These are phyloP conservation scores for Tubosaeta brunneosetosa DNA, from an alignment of 768 basidiomycete genomes.

Conservation along the genomic window DNA sequence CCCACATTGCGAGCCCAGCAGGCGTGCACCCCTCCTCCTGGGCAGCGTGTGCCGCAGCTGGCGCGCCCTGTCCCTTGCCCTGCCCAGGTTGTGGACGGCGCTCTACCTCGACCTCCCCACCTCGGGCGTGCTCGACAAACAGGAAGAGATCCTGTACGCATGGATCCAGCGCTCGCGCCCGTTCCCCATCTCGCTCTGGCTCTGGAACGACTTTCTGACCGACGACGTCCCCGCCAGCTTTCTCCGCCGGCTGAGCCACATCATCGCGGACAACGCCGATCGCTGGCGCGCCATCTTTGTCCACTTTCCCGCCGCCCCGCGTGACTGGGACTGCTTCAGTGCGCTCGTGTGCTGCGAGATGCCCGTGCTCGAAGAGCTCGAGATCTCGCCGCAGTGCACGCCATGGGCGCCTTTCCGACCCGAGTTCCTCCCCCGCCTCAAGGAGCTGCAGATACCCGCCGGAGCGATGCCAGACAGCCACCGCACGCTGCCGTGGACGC, in stretches of 20 bases:
- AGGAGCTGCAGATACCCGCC: conserved; percentile 28
- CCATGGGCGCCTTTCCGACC: conserved; percentile 30
- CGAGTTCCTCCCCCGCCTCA: conserved; percentile 21
- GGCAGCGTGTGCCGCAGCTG: conserved; percentile 28
- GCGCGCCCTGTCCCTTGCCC: conserved; percentile 24
- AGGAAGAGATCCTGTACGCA: conserved; percentile 22
- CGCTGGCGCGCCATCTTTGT: conserved; percentile 30
- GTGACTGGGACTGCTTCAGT: conserved; percentile 26
- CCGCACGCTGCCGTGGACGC: conserved; percentile 30
- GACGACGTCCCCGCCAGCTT: conserved; percentile 27
- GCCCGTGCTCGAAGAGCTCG: conserved; percentile 29
- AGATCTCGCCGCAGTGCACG: conserved; percentile 29
- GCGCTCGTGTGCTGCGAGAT: conserved; percentile 21
- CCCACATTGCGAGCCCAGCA: conserved; percentile 28
- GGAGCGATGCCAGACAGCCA: conserved; percentile 31
- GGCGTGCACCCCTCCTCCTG: conserved; percentile 26
- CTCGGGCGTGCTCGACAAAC: conserved; percentile 15
- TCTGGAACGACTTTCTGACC: conserved; percentile 31
- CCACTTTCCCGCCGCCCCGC: conserved; percentile 26
- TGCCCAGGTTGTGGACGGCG: conserved; percentile 30
- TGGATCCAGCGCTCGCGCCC: conserved; percentile 28
- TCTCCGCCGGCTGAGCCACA: conserved; percentile 18
- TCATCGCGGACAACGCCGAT: conserved; percentile 21
- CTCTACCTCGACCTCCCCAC: conserved; percentile 30
- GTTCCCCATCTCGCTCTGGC: conserved; percentile 23